Conservation (phyloP, 805 yeast species). For the Starmerella potacharoeniae region DNA sequence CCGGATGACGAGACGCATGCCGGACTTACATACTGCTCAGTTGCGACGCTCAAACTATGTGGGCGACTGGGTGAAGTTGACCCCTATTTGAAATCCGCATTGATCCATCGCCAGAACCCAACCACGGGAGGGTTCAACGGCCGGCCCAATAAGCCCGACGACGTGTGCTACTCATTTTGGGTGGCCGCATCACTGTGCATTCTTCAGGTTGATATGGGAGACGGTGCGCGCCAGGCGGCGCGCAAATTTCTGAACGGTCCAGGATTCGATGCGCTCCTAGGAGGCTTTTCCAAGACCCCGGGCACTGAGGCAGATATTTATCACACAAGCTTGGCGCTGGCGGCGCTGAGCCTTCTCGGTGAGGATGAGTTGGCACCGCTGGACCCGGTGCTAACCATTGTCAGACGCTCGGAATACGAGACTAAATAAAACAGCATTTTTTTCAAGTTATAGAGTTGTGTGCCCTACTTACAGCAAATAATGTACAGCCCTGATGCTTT, state of each 20-base stretch:
- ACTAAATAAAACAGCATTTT: too few relatives aligned
- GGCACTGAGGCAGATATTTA: conserved; percentile 48
- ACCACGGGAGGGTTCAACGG: conserved; percentile 73
- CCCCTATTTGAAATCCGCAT: neutral
- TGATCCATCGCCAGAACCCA: conserved; percentile 16
- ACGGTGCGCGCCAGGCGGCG: conserved; percentile 23
- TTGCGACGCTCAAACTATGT: conserved; percentile 45
- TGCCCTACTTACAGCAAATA: neutral
- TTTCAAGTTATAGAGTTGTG: too few relatives aligned
- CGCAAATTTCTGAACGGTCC: conserved; percentile 37
- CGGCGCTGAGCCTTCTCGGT: conserved; percentile 33
- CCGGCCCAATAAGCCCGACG: conserved; percentile 69
- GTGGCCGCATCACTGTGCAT: conserved; percentile 46
- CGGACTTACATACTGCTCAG: conserved; percentile 77
- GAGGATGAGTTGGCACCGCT: conserved; percentile 19
- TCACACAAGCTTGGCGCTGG: conserved; percentile 48
- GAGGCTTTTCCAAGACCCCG: conserved; percentile 68
- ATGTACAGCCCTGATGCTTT: too few relatives aligned
- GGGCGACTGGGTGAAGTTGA: conserved; percentile 9
- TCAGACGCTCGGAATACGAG: neutral
- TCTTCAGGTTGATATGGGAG: conserved; percentile 26
- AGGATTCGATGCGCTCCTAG: conserved; percentile 53
- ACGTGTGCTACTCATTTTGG: conserved; percentile 88
- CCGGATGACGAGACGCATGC: conserved; percentile 58
- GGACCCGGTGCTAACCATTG: conserved; percentile 27